These are phyloP conservation scores for Cantharellus anzutake DNA, from an alignment of 768 basidiomycete genomes.

Conservation along the genomic window DNA sequence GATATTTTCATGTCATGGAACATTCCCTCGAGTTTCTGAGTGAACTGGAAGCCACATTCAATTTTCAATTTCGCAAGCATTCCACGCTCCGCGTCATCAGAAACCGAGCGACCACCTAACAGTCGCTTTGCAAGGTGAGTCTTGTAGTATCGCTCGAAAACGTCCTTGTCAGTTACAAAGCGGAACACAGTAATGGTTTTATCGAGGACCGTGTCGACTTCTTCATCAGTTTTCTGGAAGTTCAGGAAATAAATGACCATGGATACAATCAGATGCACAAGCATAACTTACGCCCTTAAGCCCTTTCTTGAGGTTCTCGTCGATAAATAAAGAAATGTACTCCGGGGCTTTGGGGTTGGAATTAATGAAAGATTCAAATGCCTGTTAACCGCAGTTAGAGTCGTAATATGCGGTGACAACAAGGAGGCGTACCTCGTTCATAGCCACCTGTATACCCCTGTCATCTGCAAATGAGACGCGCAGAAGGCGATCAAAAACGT, in stretches of 20 bases:
- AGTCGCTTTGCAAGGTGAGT: slow-evolving; percentile 86
- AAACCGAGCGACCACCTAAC: slow-evolving; percentile 67
- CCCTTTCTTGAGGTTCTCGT: slow-evolving; percentile 88
- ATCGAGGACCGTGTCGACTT: slow-evolving; percentile 77
- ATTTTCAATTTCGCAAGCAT: slow-evolving; percentile 96
- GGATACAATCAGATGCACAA: neutral
- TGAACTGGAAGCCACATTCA: slow-evolving; percentile 92
- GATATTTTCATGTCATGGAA: slow-evolving; percentile 93
- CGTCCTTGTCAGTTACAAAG: slow-evolving; percentile 85
- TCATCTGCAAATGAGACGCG: slow-evolving; percentile 49
- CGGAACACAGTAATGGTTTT: slow-evolving; percentile 95
- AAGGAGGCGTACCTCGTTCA: slow-evolving; percentile 51
- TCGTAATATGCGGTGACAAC: neutral
- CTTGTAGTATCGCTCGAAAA: slow-evolving; percentile 98
- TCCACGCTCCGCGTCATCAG: slow-evolving; percentile 92
- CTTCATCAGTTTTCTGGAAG: slow-evolving; percentile 76
- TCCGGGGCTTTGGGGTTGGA: slow-evolving; percentile 73
- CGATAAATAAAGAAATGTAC: slow-evolving; percentile 90
- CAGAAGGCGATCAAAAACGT: slow-evolving; percentile 71
- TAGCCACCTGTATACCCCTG: slow-evolving; percentile 53
- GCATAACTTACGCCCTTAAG: slow-evolving; percentile 61
- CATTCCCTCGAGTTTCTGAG: slow-evolving; percentile 96
- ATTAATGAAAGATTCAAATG: slow-evolving; percentile 86
- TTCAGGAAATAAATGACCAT: neutral
- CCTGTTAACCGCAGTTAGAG: slow-evolving; percentile 27